Evolutionary conservation across 768 basidiomycete genomes (phyloP).

Genomic region (Leccinum rimulosum): DNA sequence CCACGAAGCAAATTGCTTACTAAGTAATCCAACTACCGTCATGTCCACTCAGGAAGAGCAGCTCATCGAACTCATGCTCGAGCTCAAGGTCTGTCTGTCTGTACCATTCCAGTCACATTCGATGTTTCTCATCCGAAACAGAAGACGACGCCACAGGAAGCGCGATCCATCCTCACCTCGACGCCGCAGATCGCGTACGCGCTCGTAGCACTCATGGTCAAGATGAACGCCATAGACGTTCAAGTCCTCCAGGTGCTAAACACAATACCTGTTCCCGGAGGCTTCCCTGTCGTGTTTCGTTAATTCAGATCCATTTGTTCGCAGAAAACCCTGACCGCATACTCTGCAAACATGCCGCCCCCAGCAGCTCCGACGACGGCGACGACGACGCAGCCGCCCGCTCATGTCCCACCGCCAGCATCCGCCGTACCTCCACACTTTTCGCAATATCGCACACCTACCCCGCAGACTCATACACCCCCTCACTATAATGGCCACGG

Average conservation of each 20-base stretch:
- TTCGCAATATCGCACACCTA: conserved; percentile 34
- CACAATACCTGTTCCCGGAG: too few relatives aligned
- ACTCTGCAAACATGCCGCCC: conserved; percentile 29
- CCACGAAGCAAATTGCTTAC: too few relatives aligned
- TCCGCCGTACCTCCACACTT: conserved; percentile 49
- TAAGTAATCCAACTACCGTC: not conserved
- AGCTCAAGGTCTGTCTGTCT: conserved; percentile 50
- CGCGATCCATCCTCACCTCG: conserved; percentile 62
- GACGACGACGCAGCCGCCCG: conserved; percentile 19
- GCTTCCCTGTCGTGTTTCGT: not conserved
- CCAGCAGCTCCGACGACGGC: conserved; percentile 13
- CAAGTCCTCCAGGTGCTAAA: conserved; percentile 66
- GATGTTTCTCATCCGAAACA: conserved; percentile 24
- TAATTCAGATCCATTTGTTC: conserved; percentile 2
- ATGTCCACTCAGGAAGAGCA: conserved; percentile 67
- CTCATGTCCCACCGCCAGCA: conserved; percentile 26
- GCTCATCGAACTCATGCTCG: conserved; percentile 70
- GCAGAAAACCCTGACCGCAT: conserved; percentile 65
- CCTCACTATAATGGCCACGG: conserved; percentile 29
- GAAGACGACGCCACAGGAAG: conserved; percentile 75
- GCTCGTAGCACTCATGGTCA: conserved; percentile 74
- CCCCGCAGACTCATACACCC: conserved; percentile 31
- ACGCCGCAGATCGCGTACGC: conserved; percentile 79
- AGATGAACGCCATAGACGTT: conserved; percentile 69
- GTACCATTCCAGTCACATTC: not conserved